phyloP scores from a whole-genome alignment of 2,329 filamentous ascomycete genomes.

The Penicillium sp. region DNA sequence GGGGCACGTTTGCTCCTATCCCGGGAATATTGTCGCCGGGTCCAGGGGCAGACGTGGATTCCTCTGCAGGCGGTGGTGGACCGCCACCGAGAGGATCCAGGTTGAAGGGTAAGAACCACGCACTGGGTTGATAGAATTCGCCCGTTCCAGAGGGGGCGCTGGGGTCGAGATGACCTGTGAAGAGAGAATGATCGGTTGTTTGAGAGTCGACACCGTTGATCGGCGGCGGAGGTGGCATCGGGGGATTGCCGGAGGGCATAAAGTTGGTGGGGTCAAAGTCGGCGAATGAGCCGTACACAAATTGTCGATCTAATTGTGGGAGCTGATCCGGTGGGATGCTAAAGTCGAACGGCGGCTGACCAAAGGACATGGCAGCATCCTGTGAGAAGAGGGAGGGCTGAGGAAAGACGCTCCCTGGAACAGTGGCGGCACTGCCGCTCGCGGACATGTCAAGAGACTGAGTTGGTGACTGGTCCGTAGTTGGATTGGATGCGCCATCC shows the following conservation, averaged over 20 bases:
- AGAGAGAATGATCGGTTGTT: constrained; percentile 24
- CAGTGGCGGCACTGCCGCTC: constrained; percentile 22
- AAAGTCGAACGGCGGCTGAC: constrained; percentile 34
- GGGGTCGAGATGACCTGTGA: constrained; percentile 32
- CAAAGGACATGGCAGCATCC: constrained; percentile 24
- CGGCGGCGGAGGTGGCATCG: constrained; percentile 16
- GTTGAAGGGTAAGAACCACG: constrained; percentile 93
- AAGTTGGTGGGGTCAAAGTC: constrained; percentile 44
- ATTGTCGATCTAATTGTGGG: constrained; percentile 67
- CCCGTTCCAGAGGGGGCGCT: constrained; percentile 30
- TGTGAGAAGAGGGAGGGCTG: constrained; percentile 31
- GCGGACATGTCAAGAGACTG: constrained; percentile 26
- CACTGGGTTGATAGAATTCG: constrained; percentile 48
- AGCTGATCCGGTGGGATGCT: constrained; percentile 42
- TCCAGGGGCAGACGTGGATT: constrained; percentile 6
- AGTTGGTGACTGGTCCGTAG: constrained; percentile 23
- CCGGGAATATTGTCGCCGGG: constrained; percentile 17
- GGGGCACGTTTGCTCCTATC: constrained; percentile 20
- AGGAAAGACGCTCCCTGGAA: constrained; percentile 32
- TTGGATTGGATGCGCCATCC: constrained; percentile 17
- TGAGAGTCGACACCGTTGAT: constrained; percentile 22
- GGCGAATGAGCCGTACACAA: constrained; percentile 68
- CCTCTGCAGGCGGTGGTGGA: constrained; percentile 3
- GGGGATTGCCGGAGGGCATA: constrained; percentile 23
- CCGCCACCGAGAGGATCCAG: constrained; percentile 56